A percentile compares a stretch with the other conserved stretches of the same genome.
Conservation (phyloP, 1,139 yeast genomes). For the Zhuliangozyma blackwelliae region DNA sequence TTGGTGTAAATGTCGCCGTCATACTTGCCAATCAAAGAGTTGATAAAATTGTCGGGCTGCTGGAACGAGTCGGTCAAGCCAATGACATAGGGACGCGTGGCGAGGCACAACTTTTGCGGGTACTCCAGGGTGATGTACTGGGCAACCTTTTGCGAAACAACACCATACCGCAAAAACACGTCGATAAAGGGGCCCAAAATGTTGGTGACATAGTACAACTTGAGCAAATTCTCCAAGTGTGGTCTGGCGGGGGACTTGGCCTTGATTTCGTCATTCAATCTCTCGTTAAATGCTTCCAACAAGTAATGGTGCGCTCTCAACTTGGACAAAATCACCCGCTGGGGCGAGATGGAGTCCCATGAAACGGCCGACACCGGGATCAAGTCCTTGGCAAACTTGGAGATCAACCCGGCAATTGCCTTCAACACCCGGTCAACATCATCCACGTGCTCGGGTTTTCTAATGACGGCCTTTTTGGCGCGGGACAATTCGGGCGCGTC, state of each 20-base stretch:
- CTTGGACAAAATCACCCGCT: constrained; percentile 56
- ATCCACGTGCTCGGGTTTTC: constrained; percentile 11
- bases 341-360: constrained; percentile 43
- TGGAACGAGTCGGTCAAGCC: constrained; percentile 89
- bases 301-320: constrained; percentile 41
- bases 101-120: constrained; percentile 42
- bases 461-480: constrained; percentile 13
- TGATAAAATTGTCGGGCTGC: constrained; percentile 77
- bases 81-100: constrained; percentile 66
- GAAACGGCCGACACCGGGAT: constrained; percentile 12
- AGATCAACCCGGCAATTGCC: constrained; percentile 11
- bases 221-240: constrained; percentile 10
- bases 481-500: constrained; percentile 11
- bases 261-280: constrained; percentile 13
- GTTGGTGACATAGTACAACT: constrained; percentile 42
- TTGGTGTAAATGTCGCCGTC: constrained; percentile 86
- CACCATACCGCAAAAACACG: constrained; percentile 64
- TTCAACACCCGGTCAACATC: constrained; percentile 13
- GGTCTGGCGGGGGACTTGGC: constrained; percentile 13
- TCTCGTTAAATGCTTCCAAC: constrained; percentile 28
- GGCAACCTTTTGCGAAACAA: constrained; percentile 33
- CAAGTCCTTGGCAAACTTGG: constrained; percentile 10
- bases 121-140: constrained; percentile 43
- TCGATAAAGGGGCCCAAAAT: constrained; percentile 72
- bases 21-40: constrained; percentile 79